A percentile compares a stretch with the other conserved stretches of the same genome.
Evolutionary conservation across 2,329 filamentous ascomycete genomes (phyloP).

Genomic region (Colletotrichum noveboracense): DNA sequence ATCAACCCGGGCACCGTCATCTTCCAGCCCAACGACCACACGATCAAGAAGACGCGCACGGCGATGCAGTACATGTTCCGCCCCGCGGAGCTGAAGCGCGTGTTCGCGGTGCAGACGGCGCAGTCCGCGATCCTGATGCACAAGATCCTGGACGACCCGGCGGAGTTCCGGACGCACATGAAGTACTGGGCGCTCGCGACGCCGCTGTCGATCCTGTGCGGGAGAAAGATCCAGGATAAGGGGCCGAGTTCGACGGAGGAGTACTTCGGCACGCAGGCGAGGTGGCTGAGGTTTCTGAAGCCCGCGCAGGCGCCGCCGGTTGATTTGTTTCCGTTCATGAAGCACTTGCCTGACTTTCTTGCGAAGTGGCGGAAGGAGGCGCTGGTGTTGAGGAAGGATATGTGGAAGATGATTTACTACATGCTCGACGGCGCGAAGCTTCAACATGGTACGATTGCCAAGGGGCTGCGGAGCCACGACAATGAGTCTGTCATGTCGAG

Average conservation of each 20-base stretch:
- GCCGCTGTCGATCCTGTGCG: slow-evolving; percentile 28
- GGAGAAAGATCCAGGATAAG: slow-evolving; percentile 20
- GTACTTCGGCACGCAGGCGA: slow-evolving; percentile 27
- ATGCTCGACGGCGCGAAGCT: slow-evolving; percentile 40
- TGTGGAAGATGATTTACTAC: slow-evolving; percentile 43
- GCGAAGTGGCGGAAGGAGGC: slow-evolving; percentile 54
- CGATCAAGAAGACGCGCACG: not conserved
- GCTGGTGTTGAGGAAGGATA: slow-evolving; percentile 37
- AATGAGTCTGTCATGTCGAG: slow-evolving; percentile 46
- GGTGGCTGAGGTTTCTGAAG: slow-evolving; percentile 27
- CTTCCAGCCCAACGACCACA: slow-evolving; percentile 6
- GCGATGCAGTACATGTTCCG: slow-evolving; percentile 26
- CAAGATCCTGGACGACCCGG: slow-evolving; percentile 22
- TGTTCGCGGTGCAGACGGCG: slow-evolving; percentile 24
- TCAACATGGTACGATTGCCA: slow-evolving; percentile 26
- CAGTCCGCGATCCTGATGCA: slow-evolving; percentile 24
- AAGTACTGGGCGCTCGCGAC: slow-evolving; percentile 28
- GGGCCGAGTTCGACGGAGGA: slow-evolving; percentile 14
- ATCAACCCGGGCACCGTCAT: slow-evolving; percentile 23
- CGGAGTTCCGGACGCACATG: slow-evolving; percentile 19
- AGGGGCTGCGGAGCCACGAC: slow-evolving; percentile 39
- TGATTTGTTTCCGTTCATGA: slow-evolving; percentile 31
- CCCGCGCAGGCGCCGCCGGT: slow-evolving; percentile 30
- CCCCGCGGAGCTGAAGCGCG: slow-evolving; percentile 22
- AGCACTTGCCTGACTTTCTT: slow-evolving; percentile 46